Conservation (phyloP, 2,329 filamentous ascomycete species). For the Cladophialophora bantiana region DNA sequence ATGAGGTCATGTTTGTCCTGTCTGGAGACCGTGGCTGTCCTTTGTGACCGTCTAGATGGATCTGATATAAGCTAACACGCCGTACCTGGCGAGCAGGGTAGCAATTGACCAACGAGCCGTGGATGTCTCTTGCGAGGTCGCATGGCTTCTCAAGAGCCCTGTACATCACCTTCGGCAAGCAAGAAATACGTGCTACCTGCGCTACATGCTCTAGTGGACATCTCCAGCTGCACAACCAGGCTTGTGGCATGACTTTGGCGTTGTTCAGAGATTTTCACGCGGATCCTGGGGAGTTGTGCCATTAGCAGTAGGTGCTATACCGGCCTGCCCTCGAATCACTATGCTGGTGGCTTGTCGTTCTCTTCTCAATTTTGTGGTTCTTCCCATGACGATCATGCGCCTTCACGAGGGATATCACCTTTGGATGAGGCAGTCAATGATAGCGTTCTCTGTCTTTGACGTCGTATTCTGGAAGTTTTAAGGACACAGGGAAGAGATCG, state of each 20-base stretch:
- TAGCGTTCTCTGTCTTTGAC: neutral
- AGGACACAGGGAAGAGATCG: neutral
- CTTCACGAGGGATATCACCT: neutral
- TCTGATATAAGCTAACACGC: neutral
- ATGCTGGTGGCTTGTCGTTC: neutral
- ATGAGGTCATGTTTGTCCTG: neutral
- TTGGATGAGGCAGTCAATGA: neutral
- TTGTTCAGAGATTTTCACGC: neutral
- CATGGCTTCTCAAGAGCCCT: slow-evolving; percentile 3
- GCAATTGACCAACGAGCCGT: neutral
- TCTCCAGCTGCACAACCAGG: slow-evolving; percentile 1
- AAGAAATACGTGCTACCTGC: slow-evolving; percentile 28
- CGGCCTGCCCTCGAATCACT: neutral
- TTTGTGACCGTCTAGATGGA: slow-evolving; percentile 15
- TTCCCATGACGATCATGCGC: neutral
- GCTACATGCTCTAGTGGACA: slow-evolving; percentile 20
- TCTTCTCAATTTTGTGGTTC: neutral
- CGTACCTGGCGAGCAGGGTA: neutral
- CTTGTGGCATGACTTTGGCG: neutral
- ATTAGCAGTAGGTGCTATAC: neutral
- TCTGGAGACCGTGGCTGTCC: neutral
- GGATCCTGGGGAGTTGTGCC: neutral
- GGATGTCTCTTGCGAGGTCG: neutral
- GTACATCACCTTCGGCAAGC: slow-evolving; percentile 20
- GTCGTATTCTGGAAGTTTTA: neutral